Evolutionary conservation across 371 early-diverging fungal species (phyloP).

Genomic region (Lichtheimia ramosa): DNA sequence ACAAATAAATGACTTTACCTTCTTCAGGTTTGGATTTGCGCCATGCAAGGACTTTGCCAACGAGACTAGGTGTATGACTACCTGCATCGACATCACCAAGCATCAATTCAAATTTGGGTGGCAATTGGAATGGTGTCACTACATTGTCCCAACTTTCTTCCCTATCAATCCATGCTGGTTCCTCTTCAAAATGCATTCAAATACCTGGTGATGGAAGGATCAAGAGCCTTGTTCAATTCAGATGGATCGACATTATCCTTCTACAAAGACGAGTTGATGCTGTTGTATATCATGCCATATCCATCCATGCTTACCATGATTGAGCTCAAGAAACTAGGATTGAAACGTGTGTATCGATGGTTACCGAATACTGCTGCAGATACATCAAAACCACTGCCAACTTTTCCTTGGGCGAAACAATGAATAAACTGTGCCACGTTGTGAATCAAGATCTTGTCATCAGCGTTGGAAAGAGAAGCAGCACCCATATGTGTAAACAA

Average conservation of each 20-base stretch:
- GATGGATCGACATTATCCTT: constrained; percentile 27
- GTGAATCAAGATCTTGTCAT: constrained; percentile 62
- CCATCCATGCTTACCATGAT: constrained; percentile 49
- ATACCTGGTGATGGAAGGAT: constrained; percentile 30
- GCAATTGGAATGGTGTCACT: constrained; percentile 66
- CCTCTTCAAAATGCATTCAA: neutral
- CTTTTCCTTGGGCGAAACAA: constrained; percentile 95
- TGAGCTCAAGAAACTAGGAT: constrained; percentile 65
- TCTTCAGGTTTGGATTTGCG: constrained; percentile 64
- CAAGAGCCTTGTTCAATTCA: constrained; percentile 23
- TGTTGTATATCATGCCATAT: too few species aligned
- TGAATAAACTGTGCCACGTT: constrained; percentile 90
- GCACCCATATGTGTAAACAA: constrained; percentile 69
- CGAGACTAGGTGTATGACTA: constrained; percentile 90
- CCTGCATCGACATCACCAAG: constrained; percentile 94
- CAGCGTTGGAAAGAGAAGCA: constrained; percentile 16
- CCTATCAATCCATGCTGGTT: neutral
- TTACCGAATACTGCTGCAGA: constrained; percentile 89
- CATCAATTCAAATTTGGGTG: constrained; percentile 72
- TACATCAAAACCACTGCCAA: constrained; percentile 97
- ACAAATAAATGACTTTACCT: constrained; percentile 17
- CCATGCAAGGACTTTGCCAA: constrained; percentile 87
- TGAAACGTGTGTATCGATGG: constrained; percentile 85
- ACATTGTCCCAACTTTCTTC: constrained; percentile 71
- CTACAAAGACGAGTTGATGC: constrained; percentile 10